phyloP scores from a whole-genome alignment of 768 basidiomycete genomes.

The Rickenella mellea region DNA sequence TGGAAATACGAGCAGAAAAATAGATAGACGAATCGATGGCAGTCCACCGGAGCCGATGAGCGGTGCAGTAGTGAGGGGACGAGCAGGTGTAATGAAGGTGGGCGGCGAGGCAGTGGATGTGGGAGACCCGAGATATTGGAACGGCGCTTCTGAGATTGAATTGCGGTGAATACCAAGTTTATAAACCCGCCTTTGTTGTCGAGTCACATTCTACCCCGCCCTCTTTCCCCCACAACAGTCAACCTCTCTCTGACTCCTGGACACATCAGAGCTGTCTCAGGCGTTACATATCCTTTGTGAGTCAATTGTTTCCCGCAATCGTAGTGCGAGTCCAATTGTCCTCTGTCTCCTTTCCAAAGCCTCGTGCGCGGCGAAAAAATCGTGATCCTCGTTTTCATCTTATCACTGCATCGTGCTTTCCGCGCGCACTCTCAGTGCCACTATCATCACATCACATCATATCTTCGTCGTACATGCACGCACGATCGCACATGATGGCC shows the following conservation, averaged over 20 bases:
- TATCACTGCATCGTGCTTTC: not conserved
- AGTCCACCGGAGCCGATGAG: too few relatives aligned
- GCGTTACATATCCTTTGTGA: not conserved
- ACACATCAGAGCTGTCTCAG: not conserved
- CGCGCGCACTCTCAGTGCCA: not conserved
- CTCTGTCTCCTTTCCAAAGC: too few relatives aligned
- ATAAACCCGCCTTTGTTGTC: not conserved
- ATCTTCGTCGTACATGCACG: not conserved
- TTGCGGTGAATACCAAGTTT: not conserved
- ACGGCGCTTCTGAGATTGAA: conserved; percentile 1
- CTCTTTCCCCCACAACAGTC: not conserved
- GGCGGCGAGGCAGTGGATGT: not conserved
- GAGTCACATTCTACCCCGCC: not conserved
- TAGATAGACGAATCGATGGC: too few relatives aligned
- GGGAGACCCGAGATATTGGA: not conserved
- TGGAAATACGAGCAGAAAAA: too few relatives aligned
- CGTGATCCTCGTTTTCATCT: not conserved
- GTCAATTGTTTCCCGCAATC: too few relatives aligned
- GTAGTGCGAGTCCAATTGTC: too few relatives aligned
- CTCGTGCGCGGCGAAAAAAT: too few relatives aligned
- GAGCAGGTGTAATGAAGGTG: conserved; percentile 18
- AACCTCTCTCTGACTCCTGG: not conserved
- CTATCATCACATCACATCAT: not conserved
- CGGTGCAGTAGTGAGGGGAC: too few relatives aligned
- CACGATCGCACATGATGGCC: not conserved